Conservation (phyloP, 371 early-diverging fungal species). For the Actinomortierella ambigua region DNA sequence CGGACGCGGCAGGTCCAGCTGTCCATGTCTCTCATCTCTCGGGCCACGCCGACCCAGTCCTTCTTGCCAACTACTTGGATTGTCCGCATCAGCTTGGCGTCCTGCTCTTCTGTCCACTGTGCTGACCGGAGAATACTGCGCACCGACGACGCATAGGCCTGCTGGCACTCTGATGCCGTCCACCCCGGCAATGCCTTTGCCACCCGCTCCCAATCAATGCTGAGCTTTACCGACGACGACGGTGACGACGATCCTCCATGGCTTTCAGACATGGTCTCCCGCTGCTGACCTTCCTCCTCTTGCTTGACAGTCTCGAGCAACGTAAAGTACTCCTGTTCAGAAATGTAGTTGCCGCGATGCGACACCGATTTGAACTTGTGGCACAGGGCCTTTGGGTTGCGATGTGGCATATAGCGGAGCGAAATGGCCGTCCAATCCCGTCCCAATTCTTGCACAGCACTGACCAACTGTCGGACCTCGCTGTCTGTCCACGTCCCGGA, state of each 20-base stretch:
- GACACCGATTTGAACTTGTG: slow-evolving; percentile 28
- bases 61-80: slow-evolving; percentile 13
- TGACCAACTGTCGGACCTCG: slow-evolving; percentile 22
- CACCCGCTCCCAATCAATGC: slow-evolving; percentile 20
- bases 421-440: slow-evolving; percentile 23
- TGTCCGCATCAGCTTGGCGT: slow-evolving; percentile 2
- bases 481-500: slow-evolving; percentile 16
- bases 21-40: slow-evolving; percentile 12
- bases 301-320: slow-evolving; percentile 21
- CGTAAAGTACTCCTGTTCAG: slow-evolving; percentile 25
- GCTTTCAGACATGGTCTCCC: not conserved
- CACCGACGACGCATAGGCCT: slow-evolving; percentile 31
- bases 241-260: no score
- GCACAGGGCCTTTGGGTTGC: slow-evolving; percentile 34
- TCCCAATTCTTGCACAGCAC: slow-evolving; percentile 22
- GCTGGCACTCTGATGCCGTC: slow-evolving; percentile 21
- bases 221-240: not conserved
- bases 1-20: slow-evolving; percentile 41
- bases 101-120: slow-evolving; percentile 25
- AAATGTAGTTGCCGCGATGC: slow-evolving; percentile 17
- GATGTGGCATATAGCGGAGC: slow-evolving; percentile 15
- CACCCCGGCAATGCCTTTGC: slow-evolving; percentile 30
- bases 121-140: slow-evolving; percentile 20
- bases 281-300: slow-evolving; percentile 13
- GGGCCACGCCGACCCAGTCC: slow-evolving; percentile 28